A percentile compares a stretch with the other conserved stretches of the same genome.
These are phyloP conservation scores for Pharus latifolius DNA, from an alignment of 176 grass and related monocot genomes.

Conservation along the genomic window DNA sequence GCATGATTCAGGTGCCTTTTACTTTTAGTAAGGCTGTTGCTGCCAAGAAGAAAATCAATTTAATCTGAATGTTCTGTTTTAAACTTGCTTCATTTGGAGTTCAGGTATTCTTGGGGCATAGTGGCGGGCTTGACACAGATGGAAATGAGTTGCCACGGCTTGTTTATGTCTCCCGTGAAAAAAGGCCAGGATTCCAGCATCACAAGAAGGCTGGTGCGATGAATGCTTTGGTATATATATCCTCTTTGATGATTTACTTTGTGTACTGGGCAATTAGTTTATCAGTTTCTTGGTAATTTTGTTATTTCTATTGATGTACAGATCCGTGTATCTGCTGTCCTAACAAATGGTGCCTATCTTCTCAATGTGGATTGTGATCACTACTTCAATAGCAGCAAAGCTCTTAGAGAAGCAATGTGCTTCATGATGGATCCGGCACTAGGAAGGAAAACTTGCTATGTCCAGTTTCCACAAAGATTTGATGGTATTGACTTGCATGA, in stretches of 20 bases:
- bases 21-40: background rate
- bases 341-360: conserved; percentile 95
- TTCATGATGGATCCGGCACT: conserved; percentile 92
- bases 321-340: conserved; percentile 92
- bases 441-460: conserved; percentile 83
- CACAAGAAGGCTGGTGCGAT: conserved; percentile 97
- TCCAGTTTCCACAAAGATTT: conserved; percentile 96
- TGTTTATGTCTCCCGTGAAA: conserved; percentile 98
- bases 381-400: conserved; percentile 98
- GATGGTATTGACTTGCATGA: conserved; percentile 86
- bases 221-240: conserved; percentile 75
- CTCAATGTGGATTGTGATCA: conserved; percentile 99
- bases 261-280: background rate
- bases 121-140: conserved; percentile 90
- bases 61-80: conserved; percentile 3
- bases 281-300: conserved; percentile 2
- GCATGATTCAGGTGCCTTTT: conserved; percentile 82
- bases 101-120: conserved; percentile 92
- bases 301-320: conserved; percentile 10
- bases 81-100: conserved; percentile 1
- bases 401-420: conserved; percentile 94
- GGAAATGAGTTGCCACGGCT: conserved; percentile 90
- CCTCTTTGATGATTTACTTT: background rate
- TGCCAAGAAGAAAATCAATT: background rate
- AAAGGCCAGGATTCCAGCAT: conserved; percentile 88